Evolutionary conservation across 2,329 filamentous ascomycete species (phyloP).

Genomic region (Coniochaeta sp.): DNA sequence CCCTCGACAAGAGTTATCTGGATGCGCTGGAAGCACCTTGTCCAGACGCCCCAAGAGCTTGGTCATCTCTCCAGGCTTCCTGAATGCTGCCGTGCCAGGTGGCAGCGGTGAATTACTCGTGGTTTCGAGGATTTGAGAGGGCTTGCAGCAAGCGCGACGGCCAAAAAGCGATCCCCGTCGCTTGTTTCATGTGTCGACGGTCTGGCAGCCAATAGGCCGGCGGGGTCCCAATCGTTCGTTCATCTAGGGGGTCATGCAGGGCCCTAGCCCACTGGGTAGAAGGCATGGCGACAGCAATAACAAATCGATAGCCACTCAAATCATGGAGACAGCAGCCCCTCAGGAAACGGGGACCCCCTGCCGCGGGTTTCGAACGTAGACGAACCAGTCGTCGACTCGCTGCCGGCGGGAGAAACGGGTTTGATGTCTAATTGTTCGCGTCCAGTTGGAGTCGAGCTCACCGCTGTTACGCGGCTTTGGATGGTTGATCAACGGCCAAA

Average conservation of each 20-base stretch:
- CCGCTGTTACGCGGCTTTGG: neutral
- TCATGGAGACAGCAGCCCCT: neutral
- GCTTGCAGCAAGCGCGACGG: neutral
- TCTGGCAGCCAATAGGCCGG: neutral
- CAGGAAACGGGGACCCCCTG: neutral
- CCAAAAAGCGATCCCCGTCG: neutral
- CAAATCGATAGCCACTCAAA: neutral
- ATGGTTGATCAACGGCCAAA: neutral
- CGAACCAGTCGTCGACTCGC: neutral
- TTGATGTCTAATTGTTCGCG: neutral
- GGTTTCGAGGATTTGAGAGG: neutral
- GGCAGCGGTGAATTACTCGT: neutral
- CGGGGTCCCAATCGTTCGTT: neutral
- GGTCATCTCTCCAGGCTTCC: neutral
- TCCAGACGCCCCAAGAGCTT: neutral
- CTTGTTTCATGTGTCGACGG: slow-evolving; percentile 2
- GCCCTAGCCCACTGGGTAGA: neutral
- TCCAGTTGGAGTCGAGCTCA: slow-evolving; percentile 1
- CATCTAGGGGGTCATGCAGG: neutral
- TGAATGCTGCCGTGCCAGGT: neutral
- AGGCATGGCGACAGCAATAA: neutral
- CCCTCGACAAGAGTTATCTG: neutral
- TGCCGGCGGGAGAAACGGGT: neutral
- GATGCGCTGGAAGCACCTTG: neutral
- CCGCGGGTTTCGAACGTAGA: neutral